phyloP scores from a whole-genome alignment of 2,329 filamentous ascomycete species.

The Thermothelomyces thermophilus region DNA sequence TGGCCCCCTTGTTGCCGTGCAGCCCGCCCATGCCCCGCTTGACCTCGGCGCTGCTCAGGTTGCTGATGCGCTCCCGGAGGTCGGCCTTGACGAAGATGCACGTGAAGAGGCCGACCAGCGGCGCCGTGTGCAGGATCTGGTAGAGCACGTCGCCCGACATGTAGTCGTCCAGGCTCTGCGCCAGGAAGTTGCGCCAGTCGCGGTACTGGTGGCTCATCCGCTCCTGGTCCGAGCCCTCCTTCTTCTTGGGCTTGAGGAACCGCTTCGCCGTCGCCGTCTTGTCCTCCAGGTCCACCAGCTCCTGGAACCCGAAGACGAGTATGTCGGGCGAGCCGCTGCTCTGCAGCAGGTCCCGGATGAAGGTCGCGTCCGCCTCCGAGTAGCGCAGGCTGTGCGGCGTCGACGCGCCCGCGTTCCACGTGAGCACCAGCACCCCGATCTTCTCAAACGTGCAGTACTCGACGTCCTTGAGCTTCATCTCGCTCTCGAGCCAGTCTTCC shows the following conservation, averaged over 20 bases:
- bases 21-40: conserved; percentile 94
- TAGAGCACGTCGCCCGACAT: conserved; percentile 70
- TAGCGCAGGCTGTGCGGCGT: conserved; percentile 78
- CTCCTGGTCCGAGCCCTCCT: conserved; percentile 72
- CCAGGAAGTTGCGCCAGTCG: conserved; percentile 88
- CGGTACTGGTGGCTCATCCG: conserved; percentile 97
- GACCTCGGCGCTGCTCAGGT: conserved; percentile 73
- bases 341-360: conserved; percentile 74
- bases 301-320: conserved; percentile 92
- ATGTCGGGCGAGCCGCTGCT: conserved; percentile 79
- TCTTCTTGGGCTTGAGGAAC: conserved; percentile 86
- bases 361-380: conserved; percentile 61
- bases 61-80: conserved; percentile 67
- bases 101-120: conserved; percentile 89
- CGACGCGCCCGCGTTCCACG: conserved; percentile 95
- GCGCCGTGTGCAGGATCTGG: conserved; percentile 78
- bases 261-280: conserved; percentile 97
- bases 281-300: conserved; percentile 95
- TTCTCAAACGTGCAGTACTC: conserved; percentile 84
- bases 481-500: conserved; percentile 87
- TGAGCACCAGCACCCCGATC: conserved; percentile 73
- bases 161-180: conserved; percentile 73
- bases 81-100: conserved; percentile 88
- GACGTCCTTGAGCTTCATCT: conserved; percentile 77
- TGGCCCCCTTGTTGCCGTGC: conserved; percentile 93